Conservation (phyloP, 2,329 filamentous ascomycete genomes). For the Pleoardoris graminearum region DNA sequence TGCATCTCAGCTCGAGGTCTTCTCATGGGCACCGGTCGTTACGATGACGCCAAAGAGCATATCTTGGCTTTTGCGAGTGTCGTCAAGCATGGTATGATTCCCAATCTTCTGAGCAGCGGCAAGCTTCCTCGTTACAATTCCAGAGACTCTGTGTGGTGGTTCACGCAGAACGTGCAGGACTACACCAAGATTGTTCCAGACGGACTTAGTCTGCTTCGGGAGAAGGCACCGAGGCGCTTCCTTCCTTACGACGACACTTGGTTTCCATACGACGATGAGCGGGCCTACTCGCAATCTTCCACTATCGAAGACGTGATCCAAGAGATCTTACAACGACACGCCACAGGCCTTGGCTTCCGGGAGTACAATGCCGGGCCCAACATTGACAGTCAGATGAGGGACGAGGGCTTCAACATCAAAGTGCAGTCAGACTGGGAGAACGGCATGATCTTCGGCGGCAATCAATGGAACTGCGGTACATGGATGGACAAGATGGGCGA, state of each 20-base stretch:
- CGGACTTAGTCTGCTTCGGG: slow-evolving; percentile 72
- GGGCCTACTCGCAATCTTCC: slow-evolving; percentile 83
- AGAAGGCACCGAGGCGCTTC: slow-evolving; percentile 81
- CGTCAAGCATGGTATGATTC: slow-evolving; percentile 97
- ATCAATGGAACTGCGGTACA: slow-evolving; percentile 91
- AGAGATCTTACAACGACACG: slow-evolving; percentile 90
- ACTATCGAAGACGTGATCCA: slow-evolving; percentile 89
- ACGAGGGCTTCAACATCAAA: slow-evolving; percentile 89
- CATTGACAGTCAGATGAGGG: slow-evolving; percentile 90
- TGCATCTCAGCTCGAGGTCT: slow-evolving; percentile 94
- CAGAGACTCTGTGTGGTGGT: slow-evolving; percentile 97
- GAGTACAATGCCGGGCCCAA: slow-evolving; percentile 90
- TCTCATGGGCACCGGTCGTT: slow-evolving; percentile 87
- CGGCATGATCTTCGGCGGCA: slow-evolving; percentile 91
- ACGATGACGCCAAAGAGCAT: slow-evolving; percentile 86
- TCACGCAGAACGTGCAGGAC: slow-evolving; percentile 93
- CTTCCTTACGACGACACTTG: slow-evolving; percentile 94
- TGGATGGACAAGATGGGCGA: slow-evolving; percentile 99
- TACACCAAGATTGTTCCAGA: slow-evolving; percentile 81
- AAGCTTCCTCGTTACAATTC: slow-evolving; percentile 91
- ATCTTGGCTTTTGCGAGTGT: slow-evolving; percentile 94
- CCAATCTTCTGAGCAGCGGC: slow-evolving; percentile 86
- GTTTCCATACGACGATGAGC: slow-evolving; percentile 78
- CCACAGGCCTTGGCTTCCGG: slow-evolving; percentile 84
- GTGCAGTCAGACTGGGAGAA: slow-evolving; percentile 89